These are phyloP conservation scores for Lactuca sativa DNA, from an alignment of 129 eudicot genomes.

Conservation along the genomic window DNA sequence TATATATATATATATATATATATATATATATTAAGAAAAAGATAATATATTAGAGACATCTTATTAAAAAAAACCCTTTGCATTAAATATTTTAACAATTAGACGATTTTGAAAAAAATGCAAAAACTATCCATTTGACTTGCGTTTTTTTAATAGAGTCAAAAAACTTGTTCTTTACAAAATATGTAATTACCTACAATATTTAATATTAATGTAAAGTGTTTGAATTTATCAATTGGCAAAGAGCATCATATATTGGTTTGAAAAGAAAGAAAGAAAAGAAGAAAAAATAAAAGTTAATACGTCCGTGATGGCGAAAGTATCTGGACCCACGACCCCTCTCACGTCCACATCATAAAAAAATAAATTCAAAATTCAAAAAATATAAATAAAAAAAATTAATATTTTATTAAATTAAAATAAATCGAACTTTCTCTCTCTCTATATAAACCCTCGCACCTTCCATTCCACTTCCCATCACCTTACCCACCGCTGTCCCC, in stretches of 20 bases:
- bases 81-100: no score
- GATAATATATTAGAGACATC: no score
- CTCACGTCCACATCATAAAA: slow-evolving; percentile 29
- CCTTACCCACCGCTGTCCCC: slow-evolving; percentile 20
- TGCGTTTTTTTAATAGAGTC: no score
- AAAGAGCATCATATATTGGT: not conserved
- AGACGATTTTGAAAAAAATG: no score
- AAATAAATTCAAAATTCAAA: not conserved
- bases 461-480: slow-evolving; percentile 16
- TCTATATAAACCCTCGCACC: slow-evolving; percentile 42
- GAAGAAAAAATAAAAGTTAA: slow-evolving; percentile 26
- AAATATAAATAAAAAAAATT: not conserved
- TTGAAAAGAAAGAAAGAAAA: not conserved
- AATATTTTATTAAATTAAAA: not conserved
- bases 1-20: no score
- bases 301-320: slow-evolving; percentile 51
- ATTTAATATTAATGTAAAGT: no score
- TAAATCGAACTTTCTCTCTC: slow-evolving; percentile 28
- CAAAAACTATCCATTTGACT: no score
- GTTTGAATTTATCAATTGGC: not conserved
- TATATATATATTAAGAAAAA: no score
- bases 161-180: no score
- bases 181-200: no score
- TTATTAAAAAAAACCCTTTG: no score
- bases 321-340: slow-evolving; percentile 42